Conservation (phyloP, 108 stramenopile species). For the Epipyxis sp. region DNA sequence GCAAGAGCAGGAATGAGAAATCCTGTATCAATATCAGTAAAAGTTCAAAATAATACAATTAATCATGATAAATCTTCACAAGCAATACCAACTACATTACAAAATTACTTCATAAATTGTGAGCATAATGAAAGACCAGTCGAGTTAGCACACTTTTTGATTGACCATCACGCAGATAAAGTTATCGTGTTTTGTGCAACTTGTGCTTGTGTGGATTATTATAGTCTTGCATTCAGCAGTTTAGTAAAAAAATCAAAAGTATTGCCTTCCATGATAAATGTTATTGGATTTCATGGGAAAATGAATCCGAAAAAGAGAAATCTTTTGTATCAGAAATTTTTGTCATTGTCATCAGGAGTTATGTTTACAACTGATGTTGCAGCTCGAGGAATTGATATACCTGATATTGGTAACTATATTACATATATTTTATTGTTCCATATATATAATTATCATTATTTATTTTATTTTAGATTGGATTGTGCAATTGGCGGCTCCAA, state of each 20-base stretch:
- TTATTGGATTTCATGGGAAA: constrained; percentile 87
- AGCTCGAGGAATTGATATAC: constrained; percentile 91
- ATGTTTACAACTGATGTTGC: constrained; percentile 95
- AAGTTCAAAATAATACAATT: constrained; percentile 31
- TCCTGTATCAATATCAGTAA: constrained; percentile 84
- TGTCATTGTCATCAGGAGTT: constrained; percentile 58
- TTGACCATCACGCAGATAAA: constrained; percentile 70
- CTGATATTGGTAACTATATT: too few species aligned
- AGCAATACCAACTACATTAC: constrained; percentile 67
- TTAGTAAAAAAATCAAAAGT: neutral
- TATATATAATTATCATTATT: too few species aligned
- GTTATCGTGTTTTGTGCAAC: constrained; percentile 92
- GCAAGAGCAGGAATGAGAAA: constrained; percentile 90
- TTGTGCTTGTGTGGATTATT: constrained; percentile 91
- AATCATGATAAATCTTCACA: constrained; percentile 37
- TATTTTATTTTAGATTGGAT: too few species aligned
- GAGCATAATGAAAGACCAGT: constrained; percentile 75
- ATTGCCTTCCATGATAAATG: constrained; percentile 24
- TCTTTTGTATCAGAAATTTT: neutral
- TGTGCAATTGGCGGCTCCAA: constrained; percentile 92
- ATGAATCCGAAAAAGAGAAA: constrained; percentile 84
- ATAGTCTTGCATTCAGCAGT: constrained; percentile 61
- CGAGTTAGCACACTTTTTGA: constrained; percentile 71
- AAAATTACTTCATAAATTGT: constrained; percentile 78
- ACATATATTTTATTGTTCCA: too few species aligned